Evolutionary conservation across 1,139 yeast genomes (phyloP), one percentile per base, ranked within the genome.

Genomic region (Kazachstania sp.): DNA sequence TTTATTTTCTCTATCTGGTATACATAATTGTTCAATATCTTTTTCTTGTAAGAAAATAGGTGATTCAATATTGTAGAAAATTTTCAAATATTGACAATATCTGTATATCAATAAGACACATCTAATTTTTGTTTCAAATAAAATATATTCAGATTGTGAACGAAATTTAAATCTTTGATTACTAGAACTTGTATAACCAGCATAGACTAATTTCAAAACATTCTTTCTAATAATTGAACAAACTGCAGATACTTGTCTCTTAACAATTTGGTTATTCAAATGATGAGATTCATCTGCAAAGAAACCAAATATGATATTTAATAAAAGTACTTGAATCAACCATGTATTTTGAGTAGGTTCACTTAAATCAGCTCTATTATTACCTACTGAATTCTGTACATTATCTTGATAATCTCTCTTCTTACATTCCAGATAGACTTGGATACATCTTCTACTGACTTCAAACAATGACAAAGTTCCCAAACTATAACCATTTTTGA

Each of bases 391-490:
- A 15, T 31, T 46, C 19, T 19, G 39, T 13, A 15, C 37, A 1
- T 34, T 18, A 11, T 31, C 18, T 26, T 40, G 37, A 19, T 46
- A 46, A 35, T 26, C 16, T 37, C 30, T 49, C 52, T 57, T 83
- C 48, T 87, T 70, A 34, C 81, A 74, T 53, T 83, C 92, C 57
- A 84, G 69, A 59, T 81, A 84, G 28, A 83, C 86, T 63, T 83
- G 92, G 45, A 84, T 77, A 26, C 85, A 79, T 55, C 92, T 71
- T 64, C 92, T 74, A 31, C 87, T 81, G 11, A 86, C 85, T 57
- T 84, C 92, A 61, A 83, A 83, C 44, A 84, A 65, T 30, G 56
- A 57, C 38, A 56, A 53, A 5, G 64, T 61, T 32, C 53, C 55
- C 13, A 64, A 54, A 15, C 52, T 51, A 47, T 82, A 80, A 4